Evolutionary conservation across 1,284 basidiomycete genomes (phyloP).

Genomic region (Apiotrichum akiyoshidainum): DNA sequence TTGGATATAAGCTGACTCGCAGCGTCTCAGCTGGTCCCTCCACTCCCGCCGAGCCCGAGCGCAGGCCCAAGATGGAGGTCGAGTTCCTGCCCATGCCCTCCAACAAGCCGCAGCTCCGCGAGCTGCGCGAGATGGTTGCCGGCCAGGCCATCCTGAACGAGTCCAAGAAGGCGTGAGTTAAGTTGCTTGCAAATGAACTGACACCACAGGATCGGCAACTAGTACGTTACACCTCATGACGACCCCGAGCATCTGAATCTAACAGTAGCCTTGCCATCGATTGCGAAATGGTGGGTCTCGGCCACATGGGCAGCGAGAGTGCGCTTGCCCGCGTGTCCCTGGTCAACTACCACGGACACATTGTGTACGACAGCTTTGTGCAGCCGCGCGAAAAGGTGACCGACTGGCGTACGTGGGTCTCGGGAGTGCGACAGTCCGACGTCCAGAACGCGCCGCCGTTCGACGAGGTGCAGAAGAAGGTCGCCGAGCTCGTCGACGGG

Average conservation of each 20-base stretch:
- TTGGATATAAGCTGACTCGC: neutral
- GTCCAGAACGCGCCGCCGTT: slow-evolving; percentile 78
- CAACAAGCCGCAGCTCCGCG: slow-evolving; percentile 32
- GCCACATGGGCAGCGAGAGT: slow-evolving; percentile 72
- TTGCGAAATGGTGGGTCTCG: slow-evolving; percentile 98
- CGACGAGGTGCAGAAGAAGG: slow-evolving; percentile 72
- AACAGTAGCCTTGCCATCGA: slow-evolving; percentile 64
- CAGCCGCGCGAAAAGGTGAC: slow-evolving; percentile 81
- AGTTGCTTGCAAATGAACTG: neutral
- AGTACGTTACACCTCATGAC: slow-evolving; percentile 17
- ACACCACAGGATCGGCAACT: slow-evolving; percentile 32
- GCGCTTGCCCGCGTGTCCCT: slow-evolving; percentile 85
- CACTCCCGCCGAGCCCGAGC: neutral
- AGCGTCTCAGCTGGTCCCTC: neutral
- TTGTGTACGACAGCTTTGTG: slow-evolving; percentile 82
- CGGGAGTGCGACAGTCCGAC: slow-evolving; percentile 76
- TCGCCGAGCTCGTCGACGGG: slow-evolving; percentile 74
- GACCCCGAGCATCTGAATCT: neutral
- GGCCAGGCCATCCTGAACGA: slow-evolving; percentile 37
- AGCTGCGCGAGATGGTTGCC: slow-evolving; percentile 44
- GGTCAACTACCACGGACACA: slow-evolving; percentile 83
- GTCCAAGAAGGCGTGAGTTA: slow-evolving; percentile 39
- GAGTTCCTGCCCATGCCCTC: slow-evolving; percentile 29
- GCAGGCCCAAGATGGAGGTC: slow-evolving; percentile 12
- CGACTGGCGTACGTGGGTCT: slow-evolving; percentile 89